A percentile compares a stretch with the other conserved stretches of the same genome.
These are phyloP conservation scores for Dictyostelium purpureum DNA, from an alignment of 78 protist genomes.

Conservation along the genomic window DNA sequence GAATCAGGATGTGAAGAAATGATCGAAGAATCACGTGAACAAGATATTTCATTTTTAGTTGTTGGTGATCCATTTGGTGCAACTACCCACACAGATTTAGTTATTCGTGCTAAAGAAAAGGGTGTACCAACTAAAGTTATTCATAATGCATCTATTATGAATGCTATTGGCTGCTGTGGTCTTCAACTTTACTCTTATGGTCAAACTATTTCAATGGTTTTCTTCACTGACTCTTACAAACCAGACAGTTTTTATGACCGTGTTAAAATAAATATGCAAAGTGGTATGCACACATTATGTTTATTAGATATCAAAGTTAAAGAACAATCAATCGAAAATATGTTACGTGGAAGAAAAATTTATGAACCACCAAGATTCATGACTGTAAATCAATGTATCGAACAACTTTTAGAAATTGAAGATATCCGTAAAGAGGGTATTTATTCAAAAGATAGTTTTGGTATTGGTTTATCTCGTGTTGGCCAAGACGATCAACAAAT, in stretches of 20 bases:
- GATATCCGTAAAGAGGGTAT: slow-evolving; percentile 29
- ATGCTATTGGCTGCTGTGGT: slow-evolving; percentile 98
- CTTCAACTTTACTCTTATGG: slow-evolving; percentile 98
- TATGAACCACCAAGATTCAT: slow-evolving; percentile 99
- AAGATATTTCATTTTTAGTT: slow-evolving; percentile 96
- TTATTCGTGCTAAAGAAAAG: slow-evolving; percentile 88
- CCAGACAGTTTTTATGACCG: slow-evolving; percentile 97
- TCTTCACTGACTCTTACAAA: slow-evolving; percentile 94
- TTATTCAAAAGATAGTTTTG: slow-evolving; percentile 64
- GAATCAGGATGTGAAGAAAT: slow-evolving; percentile 94
- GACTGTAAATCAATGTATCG: slow-evolving; percentile 93
- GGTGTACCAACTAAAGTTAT: slow-evolving; percentile 83
- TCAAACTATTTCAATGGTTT: slow-evolving; percentile 95
- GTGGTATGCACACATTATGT: slow-evolving; percentile 98
- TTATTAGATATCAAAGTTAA: slow-evolving; percentile 98
- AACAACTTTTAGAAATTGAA: slow-evolving; percentile 93
- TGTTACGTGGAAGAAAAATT: slow-evolving; percentile 91
- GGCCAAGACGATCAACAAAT: slow-evolving; percentile 92
- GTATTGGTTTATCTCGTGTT: slow-evolving; percentile 95
- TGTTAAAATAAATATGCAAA: slow-evolving; percentile 78
- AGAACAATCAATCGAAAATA: slow-evolving; percentile 92
- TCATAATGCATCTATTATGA: slow-evolving; percentile 99
- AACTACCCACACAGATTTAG: slow-evolving; percentile 98
- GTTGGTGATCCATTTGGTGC: slow-evolving; percentile 99
- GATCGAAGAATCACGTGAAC: slow-evolving; percentile 81